Conservation (phyloP, 805 yeast species). For the Cyberlindnera petersonii region DNA sequence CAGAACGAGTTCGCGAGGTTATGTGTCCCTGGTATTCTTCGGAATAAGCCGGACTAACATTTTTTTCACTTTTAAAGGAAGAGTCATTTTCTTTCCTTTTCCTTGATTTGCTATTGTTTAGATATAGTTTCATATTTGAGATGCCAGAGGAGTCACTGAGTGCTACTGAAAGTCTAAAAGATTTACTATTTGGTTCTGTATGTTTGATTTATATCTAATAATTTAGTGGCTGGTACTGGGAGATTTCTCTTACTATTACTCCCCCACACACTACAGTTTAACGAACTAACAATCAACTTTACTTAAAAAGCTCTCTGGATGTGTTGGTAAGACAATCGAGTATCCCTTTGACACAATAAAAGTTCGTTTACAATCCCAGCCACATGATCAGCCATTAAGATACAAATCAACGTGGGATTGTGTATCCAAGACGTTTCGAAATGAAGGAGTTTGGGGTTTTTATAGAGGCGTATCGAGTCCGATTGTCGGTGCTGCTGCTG, state of each 20-base stretch:
- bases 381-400: constrained; percentile 42
- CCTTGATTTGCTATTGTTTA: no score
- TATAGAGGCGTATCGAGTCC: constrained; percentile 83
- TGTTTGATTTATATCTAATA: no score
- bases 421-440: constrained; percentile 51
- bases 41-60: no score
- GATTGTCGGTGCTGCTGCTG: constrained; percentile 83
- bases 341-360: constrained; percentile 92
- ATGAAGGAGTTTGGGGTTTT: constrained; percentile 78
- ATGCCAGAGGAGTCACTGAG: constrained; percentile 13
- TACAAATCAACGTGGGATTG: constrained; percentile 64
- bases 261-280: neutral
- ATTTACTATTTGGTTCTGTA: constrained; percentile 36
- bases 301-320: constrained; percentile 50
- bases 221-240: no score
- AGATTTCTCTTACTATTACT: neutral
- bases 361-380: constrained; percentile 80
- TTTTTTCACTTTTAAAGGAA: no score
- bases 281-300: neutral
- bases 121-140: no score
- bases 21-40: no score
- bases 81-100: no score
- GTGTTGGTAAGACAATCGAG: constrained; percentile 78
- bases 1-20: no score
- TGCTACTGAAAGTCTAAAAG: constrained; percentile 29